phyloP scores from a whole-genome alignment of 495 filamentous ascomycete species.

The Neurospora sublineolata region DNA sequence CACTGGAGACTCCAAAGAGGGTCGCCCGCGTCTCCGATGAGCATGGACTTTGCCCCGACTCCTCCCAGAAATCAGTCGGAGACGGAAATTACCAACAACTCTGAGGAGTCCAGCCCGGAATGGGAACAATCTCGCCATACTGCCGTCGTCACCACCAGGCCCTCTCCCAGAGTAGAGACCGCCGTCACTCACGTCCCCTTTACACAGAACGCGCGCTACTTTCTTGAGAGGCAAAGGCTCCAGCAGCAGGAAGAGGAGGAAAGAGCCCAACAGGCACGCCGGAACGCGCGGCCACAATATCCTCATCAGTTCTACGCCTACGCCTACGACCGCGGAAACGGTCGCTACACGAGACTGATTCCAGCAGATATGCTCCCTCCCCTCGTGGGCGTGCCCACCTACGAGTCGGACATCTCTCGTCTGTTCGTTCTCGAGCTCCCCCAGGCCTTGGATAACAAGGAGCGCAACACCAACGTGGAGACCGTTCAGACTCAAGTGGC shows the following conservation, averaged over 20 bases:
- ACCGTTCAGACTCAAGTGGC: slow-evolving; percentile 4
- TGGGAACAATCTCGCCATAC: not conserved
- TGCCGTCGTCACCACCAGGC: not conserved
- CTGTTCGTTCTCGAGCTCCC: slow-evolving; percentile 34
- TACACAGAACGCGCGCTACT: not conserved
- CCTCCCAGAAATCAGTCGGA: not conserved
- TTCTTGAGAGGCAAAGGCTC: not conserved
- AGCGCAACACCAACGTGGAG: slow-evolving; percentile 23
- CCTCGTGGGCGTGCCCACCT: slow-evolving; percentile 22
- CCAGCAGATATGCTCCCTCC: slow-evolving; percentile 53
- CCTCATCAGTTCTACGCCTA: slow-evolving; percentile 24
- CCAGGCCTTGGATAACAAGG: slow-evolving; percentile 19
- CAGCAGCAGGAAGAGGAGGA: not conserved
- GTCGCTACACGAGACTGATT: slow-evolving; percentile 49
- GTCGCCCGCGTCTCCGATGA: not conserved
- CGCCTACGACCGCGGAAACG: slow-evolving; percentile 47
- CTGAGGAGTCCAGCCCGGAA: not conserved
- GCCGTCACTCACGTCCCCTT: not conserved
- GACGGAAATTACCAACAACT: not conserved
- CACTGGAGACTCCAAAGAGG: not conserved
- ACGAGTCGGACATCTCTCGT: slow-evolving; percentile 18
- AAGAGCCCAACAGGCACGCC: not conserved
- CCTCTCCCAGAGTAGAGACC: not conserved
- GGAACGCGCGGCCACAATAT: not conserved
- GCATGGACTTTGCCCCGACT: not conserved